Conservation (phyloP, 768 basidiomycete genomes). For the Roridomyces roridus region DNA sequence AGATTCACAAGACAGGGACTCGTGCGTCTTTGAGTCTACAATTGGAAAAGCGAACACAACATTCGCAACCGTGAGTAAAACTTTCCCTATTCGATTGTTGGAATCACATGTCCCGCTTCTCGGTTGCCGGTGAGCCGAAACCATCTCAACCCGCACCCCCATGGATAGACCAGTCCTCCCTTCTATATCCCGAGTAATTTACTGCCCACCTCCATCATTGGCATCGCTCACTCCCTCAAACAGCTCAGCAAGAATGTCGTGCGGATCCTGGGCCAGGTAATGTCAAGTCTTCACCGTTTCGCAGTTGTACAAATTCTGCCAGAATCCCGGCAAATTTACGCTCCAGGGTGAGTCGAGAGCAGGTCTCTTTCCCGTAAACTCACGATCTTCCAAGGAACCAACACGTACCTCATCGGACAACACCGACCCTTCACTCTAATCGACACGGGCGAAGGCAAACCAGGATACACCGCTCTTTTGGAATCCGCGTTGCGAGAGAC, state of each 20-base stretch:
- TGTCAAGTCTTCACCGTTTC: neutral
- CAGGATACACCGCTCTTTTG: conserved; percentile 71
- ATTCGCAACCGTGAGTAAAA: too few relatives aligned
- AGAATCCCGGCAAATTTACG: conserved; percentile 92
- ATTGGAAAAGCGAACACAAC: too few relatives aligned
- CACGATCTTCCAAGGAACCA: conserved; percentile 67
- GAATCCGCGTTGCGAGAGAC: conserved; percentile 58
- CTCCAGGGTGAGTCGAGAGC: conserved; percentile 65
- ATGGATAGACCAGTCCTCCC: conserved; percentile 62
- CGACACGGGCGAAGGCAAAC: conserved; percentile 82
- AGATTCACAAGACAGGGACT: too few relatives aligned
- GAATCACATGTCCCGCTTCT: too few relatives aligned
- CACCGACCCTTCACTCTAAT: conserved; percentile 77
- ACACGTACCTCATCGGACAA: conserved; percentile 84
- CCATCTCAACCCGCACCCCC: too few relatives aligned
- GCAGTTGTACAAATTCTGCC: neutral
- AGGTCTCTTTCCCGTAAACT: neutral
- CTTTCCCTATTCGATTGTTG: too few relatives aligned
- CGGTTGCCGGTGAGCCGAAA: too few relatives aligned
- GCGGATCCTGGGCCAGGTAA: too few relatives aligned
- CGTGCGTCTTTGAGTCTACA: too few relatives aligned
- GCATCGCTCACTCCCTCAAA: conserved; percentile 7
- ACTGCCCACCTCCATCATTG: neutral
- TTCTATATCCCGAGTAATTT: conserved; percentile 58
- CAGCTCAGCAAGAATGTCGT: too few relatives aligned